Percentiles rank a stretch among this genome's conserved stretches.
These are phyloP conservation scores for Dissophora globulifera DNA, from an alignment of 192 early-diverging fungal species.

Conservation along the genomic window DNA sequence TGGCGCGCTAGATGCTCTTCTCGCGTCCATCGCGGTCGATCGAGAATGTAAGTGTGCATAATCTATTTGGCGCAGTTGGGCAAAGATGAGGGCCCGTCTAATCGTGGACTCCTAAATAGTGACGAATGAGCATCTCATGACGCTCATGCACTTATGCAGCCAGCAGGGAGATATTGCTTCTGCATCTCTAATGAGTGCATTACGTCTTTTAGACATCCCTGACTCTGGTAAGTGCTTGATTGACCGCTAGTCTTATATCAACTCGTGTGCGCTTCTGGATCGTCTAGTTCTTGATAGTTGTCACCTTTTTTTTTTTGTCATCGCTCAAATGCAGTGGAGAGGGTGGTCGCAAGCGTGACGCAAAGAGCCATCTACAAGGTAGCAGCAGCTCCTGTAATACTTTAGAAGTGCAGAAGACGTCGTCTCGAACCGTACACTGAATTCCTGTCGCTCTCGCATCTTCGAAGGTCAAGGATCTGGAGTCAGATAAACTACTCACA, in stretches of 20 bases:
- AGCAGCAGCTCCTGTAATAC: too few relatives aligned
- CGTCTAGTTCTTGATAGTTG: too few relatives aligned
- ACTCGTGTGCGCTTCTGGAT: too few relatives aligned
- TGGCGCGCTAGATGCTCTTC: constrained; percentile 15
- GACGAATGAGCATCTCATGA: constrained; percentile 31
- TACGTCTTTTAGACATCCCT: constrained; percentile 37
- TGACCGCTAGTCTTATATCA: background rate
- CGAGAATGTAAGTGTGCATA: constrained; percentile 4
- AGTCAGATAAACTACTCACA: constrained; percentile 3
- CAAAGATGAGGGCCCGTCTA: background rate
- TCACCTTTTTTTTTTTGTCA: background rate
- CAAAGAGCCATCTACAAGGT: constrained; percentile 25
- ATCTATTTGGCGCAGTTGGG: too few relatives aligned
- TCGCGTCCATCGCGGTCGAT: constrained; percentile 8
- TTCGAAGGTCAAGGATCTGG: constrained; percentile 34
- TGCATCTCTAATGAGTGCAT: constrained; percentile 27
- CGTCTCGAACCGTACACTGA: too few relatives aligned
- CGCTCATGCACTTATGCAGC: constrained; percentile 27
- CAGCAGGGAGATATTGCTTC: constrained; percentile 18
- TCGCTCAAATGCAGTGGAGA: constrained; percentile 23
- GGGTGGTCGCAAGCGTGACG: constrained; percentile 8
- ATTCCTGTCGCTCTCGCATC: background rate
- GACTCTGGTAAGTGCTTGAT: constrained; percentile 20
- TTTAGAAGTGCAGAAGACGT: too few relatives aligned
- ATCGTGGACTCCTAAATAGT: constrained; percentile 4